These are phyloP conservation scores for Otatea glauca DNA, from an alignment of 176 grass and related monocot species.

Conservation along the genomic window DNA sequence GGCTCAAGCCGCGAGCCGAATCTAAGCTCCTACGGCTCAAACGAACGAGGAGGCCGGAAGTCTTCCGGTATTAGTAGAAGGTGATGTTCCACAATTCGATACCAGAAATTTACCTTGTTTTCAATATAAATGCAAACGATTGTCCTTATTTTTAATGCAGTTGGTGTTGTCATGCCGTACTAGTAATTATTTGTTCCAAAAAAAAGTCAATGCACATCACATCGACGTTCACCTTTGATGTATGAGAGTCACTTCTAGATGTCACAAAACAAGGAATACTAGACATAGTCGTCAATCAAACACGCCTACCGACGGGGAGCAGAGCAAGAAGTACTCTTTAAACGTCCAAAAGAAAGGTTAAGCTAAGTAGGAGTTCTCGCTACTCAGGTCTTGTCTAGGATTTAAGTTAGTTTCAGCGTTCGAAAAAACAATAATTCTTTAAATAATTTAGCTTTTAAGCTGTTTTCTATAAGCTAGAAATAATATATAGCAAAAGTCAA, in stretches of 20 bases:
- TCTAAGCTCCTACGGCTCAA: too few relatives aligned
- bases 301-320: slow-evolving; percentile 46
- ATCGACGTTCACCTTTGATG: background rate
- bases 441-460: too few relatives aligned
- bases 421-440: too few relatives aligned
- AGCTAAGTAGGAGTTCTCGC: too few relatives aligned
- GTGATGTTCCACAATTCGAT: slow-evolving; percentile 4
- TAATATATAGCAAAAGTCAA: too few relatives aligned
- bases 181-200: background rate
- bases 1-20: too few relatives aligned
- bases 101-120: slow-evolving; percentile 4
- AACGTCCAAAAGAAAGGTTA: background rate
- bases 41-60: too few relatives aligned
- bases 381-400: too few relatives aligned
- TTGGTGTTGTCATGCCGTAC: slow-evolving; percentile 31
- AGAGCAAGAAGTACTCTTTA: background rate
- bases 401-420: too few relatives aligned
- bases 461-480: too few relatives aligned
- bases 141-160: background rate
- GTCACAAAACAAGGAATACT: slow-evolving; percentile 15
- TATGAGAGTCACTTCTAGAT: slow-evolving; percentile 24
- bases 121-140: background rate
- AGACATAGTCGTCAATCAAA: slow-evolving; percentile 19
- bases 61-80: too few relatives aligned
- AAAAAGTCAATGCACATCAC: slow-evolving; percentile 47